These are phyloP conservation scores for Gloeopeniophorella convolvens DNA, from an alignment of 768 basidiomycete genomes.

Conservation along the genomic window DNA sequence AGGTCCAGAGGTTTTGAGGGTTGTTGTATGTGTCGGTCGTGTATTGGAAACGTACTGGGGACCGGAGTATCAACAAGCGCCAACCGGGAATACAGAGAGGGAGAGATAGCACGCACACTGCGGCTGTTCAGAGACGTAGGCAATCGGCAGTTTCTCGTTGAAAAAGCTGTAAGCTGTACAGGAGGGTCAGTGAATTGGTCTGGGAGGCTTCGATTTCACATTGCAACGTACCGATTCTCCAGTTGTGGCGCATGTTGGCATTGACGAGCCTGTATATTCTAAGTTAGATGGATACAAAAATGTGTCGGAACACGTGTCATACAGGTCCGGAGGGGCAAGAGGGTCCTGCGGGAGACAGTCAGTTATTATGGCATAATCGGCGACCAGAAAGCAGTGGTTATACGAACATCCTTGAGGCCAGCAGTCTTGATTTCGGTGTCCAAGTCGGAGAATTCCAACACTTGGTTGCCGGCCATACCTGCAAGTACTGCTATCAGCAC, in stretches of 20 bases:
- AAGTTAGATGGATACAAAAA: too few relatives aligned
- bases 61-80: neutral
- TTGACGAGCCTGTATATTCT: neutral
- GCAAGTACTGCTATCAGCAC: neutral
- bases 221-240: slow-evolving; percentile 2
- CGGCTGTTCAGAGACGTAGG: slow-evolving; percentile 29
- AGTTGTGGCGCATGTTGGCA: neutral
- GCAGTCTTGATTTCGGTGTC: slow-evolving; percentile 11
- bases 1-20: slow-evolving; percentile 16
- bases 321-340: too few relatives aligned
- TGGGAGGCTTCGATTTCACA: neutral
- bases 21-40: slow-evolving; percentile 17
- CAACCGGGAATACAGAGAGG: neutral
- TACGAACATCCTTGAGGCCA: neutral
- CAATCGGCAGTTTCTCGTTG: slow-evolving; percentile 28
- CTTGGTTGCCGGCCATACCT: slow-evolving; percentile 12
- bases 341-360: too few relatives aligned
- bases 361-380: too few relatives aligned
- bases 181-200: slow-evolving; percentile 27
- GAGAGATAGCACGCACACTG: slow-evolving; percentile 20
- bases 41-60: slow-evolving; percentile 12
- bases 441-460: neutral
- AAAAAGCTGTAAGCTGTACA: slow-evolving; percentile 19
- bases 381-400: too few relatives aligned
- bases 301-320: too few relatives aligned